A percentile compares a stretch with the other conserved stretches of the same genome.
These are phyloP conservation scores for Camelina laxa DNA, from an alignment of 345 rosid genomes.

Conservation along the genomic window DNA sequence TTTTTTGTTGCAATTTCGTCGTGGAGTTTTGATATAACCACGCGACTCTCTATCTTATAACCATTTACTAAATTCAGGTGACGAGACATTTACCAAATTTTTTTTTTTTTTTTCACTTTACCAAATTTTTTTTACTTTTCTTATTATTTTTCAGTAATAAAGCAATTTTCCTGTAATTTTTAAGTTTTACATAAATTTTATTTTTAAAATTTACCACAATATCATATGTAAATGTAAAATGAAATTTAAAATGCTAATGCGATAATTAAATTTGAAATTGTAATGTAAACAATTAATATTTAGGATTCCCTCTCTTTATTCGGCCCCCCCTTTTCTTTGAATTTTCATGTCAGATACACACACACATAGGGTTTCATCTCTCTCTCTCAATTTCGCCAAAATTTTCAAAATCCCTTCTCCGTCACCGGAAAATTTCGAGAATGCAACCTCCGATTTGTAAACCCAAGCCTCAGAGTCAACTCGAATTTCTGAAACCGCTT, in stretches of 20 bases:
- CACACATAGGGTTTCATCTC: not conserved
- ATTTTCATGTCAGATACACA: not conserved
- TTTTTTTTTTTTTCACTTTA: slow-evolving; percentile 1
- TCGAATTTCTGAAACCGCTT: slow-evolving; percentile 50
- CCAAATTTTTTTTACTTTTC: not conserved
- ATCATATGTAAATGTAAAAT: too few relatives aligned
- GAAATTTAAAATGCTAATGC: too few relatives aligned
- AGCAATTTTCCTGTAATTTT: too few relatives aligned
- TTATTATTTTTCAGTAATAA: too few relatives aligned
- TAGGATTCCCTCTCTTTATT: slow-evolving; percentile 46
- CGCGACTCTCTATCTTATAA: not conserved
- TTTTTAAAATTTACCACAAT: too few relatives aligned
- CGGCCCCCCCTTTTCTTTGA: slow-evolving; percentile 46
- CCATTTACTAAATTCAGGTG: slow-evolving; percentile 28
- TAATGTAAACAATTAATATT: slow-evolving; percentile 8
- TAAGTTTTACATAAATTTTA: too few relatives aligned
- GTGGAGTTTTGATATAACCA: slow-evolving; percentile 37
- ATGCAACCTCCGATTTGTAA: slow-evolving; percentile 42
- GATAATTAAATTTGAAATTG: slow-evolving; percentile 10
- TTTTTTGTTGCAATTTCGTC: slow-evolving; percentile 5
- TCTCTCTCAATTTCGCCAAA: slow-evolving; percentile 22
- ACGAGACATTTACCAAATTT: too few relatives aligned
- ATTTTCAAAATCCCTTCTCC: slow-evolving; percentile 12
- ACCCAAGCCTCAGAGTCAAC: slow-evolving; percentile 26
- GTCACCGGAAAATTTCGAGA: not conserved